These are phyloP conservation scores for Jimgerdemannia lactiflua DNA, from an alignment of 192 early-diverging fungal species.

Conservation along the genomic window DNA sequence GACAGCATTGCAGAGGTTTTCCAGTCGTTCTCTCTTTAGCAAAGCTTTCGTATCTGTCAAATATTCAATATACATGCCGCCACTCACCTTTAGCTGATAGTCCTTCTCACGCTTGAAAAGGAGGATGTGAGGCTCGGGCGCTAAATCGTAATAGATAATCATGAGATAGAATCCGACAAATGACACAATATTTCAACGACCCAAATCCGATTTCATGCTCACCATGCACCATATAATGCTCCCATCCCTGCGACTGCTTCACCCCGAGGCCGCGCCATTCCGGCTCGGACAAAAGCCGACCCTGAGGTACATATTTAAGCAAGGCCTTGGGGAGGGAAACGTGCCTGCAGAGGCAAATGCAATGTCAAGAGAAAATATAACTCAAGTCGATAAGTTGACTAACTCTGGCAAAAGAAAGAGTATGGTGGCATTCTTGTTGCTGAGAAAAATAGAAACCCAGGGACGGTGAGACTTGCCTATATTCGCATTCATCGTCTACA, in stretches of 20 bases:
- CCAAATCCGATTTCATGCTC: background rate
- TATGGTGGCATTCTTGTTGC: background rate
- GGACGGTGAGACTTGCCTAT: too few relatives aligned
- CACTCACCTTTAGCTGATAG: constrained; percentile 34
- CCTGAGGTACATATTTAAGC: constrained; percentile 29
- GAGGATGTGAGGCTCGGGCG: constrained; percentile 46
- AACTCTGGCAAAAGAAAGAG: background rate
- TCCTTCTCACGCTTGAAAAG: constrained; percentile 47
- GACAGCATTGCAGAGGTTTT: background rate
- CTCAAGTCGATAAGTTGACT: too few relatives aligned
- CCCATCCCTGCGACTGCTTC: constrained; percentile 47
- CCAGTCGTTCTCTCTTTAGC: too few relatives aligned
- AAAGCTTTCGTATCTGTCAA: background rate
- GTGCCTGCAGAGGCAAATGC: constrained; percentile 23
- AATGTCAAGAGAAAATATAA: too few relatives aligned
- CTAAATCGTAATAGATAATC: constrained; percentile 16
- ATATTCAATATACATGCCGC: background rate
- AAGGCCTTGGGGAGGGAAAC: constrained; percentile 41
- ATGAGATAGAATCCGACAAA: background rate
- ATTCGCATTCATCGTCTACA: too few relatives aligned
- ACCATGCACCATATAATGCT: constrained; percentile 53
- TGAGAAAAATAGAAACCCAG: background rate
- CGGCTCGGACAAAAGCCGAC: constrained; percentile 32
- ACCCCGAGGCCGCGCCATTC: constrained; percentile 44
- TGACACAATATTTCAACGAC: background rate